Percentiles rank a stretch among this genome's conserved stretches.
Conservation (phyloP, 768 basidiomycete species). For the Tephrocybe sp. region DNA sequence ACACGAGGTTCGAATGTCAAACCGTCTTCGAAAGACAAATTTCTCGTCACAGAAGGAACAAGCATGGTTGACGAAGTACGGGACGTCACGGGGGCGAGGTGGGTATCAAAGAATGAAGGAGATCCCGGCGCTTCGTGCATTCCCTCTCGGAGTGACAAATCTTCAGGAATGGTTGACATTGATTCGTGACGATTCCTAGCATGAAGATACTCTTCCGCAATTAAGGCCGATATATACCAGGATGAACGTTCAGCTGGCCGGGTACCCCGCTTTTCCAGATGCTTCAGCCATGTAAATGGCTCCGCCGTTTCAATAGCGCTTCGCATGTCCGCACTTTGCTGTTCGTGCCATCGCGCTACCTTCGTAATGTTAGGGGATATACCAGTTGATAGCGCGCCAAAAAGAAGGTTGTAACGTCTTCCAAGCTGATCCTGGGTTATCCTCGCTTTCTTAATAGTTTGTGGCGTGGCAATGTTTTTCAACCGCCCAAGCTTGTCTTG, state of each 20-base stretch:
- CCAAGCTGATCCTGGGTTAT: conserved; percentile 66
- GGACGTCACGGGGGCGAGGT: conserved; percentile 22
- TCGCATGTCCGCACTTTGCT: conserved; percentile 45
- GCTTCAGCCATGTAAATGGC: conserved; percentile 74
- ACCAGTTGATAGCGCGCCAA: conserved; percentile 33
- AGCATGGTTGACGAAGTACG: conserved; percentile 38
- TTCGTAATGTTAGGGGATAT: conserved; percentile 44
- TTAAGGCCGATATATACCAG: conserved; percentile 68
- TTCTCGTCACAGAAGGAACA: conserved; percentile 37
- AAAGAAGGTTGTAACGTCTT: conserved; percentile 62
- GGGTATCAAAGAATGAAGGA: conserved; percentile 19
- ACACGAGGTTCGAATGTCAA: conserved; percentile 60
- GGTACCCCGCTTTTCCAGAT: conserved; percentile 48
- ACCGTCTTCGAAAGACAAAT: conserved; percentile 44
- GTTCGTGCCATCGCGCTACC: conserved; percentile 62
- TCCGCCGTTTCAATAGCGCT: conserved; percentile 63
- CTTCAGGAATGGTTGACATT: conserved; percentile 49
- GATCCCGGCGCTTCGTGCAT: conserved; percentile 21
- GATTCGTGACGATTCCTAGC: conserved; percentile 33
- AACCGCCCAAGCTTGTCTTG: conserved; percentile 62
- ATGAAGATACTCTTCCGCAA: conserved; percentile 65
- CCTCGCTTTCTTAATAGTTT: conserved; percentile 61
- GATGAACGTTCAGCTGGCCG: conserved; percentile 37
- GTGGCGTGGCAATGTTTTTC: conserved; percentile 45
- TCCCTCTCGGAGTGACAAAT: conserved; percentile 22